Conservation (phyloP, 495 filamentous ascomycete genomes). For the Hypomontagnella monticulosa region DNA sequence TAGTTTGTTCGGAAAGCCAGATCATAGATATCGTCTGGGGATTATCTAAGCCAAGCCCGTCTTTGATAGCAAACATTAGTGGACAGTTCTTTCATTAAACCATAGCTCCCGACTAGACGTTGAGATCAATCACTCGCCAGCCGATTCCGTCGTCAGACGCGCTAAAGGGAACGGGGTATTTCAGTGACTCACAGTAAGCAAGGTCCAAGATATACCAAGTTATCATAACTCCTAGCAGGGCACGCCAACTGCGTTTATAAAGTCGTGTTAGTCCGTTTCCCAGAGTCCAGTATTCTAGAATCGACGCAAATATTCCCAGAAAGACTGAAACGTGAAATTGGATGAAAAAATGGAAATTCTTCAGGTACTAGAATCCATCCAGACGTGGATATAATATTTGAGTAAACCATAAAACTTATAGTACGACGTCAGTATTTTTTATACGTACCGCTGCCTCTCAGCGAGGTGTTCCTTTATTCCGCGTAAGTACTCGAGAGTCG, state of each 20-base stretch:
- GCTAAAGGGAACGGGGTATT: no score
- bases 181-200: conserved; percentile 62
- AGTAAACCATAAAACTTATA: no score
- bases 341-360: no score
- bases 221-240: conserved; percentile 68
- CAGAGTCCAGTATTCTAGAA: no score
- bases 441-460: conserved; percentile 47
- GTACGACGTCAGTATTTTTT: no score
- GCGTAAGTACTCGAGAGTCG: conserved; percentile 22
- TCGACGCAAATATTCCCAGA: no score
- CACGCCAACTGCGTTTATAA: no score
- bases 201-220: conserved; percentile 69
- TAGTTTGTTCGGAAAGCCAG: conserved; percentile 39
- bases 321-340: no score
- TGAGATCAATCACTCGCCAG: not conserved
- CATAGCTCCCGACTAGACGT: no score
- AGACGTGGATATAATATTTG: no score
- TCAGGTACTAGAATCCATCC: no score
- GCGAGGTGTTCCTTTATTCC: conserved; percentile 54
- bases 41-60: conserved; percentile 76
- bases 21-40: conserved; percentile 52
- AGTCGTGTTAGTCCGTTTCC: no score
- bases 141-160: not conserved
- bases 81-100: not conserved
- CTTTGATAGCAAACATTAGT: not conserved